These are phyloP conservation scores for Sideroxylon spinosum DNA, from an alignment of 179 eudicot species.

Conservation along the genomic window DNA sequence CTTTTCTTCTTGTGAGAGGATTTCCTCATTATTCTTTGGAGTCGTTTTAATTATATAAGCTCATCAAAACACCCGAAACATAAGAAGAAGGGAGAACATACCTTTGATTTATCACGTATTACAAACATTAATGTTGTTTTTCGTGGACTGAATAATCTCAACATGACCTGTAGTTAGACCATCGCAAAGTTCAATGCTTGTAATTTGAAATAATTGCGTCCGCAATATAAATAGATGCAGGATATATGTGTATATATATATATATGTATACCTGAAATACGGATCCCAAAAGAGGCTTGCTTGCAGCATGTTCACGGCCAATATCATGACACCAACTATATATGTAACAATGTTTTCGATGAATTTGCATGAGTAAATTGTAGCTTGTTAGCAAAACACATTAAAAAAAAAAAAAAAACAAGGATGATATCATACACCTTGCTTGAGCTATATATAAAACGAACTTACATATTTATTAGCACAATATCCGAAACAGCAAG, in stretches of 20 bases:
- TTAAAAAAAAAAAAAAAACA: no score
- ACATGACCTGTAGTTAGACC: slow-evolving; percentile 70
- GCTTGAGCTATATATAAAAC: slow-evolving; percentile 14
- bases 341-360: slow-evolving; percentile 16
- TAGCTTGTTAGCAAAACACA: background rate
- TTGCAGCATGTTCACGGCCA: slow-evolving; percentile 99
- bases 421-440: no score
- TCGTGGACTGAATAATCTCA: slow-evolving; percentile 99
- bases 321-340: slow-evolving; percentile 98
- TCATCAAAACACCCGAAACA: no score
- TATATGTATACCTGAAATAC: slow-evolving; percentile 72
- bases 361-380: slow-evolving; percentile 4
- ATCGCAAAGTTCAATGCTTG: slow-evolving; percentile 10
- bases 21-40: no score
- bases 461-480: slow-evolving; percentile 69
- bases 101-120: slow-evolving; percentile 96
- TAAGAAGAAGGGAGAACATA: slow-evolving; percentile 22
- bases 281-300: slow-evolving; percentile 91
- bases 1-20: no score
- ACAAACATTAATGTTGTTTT: slow-evolving; percentile 97
- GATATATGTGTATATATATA: background rate
- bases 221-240: background rate
- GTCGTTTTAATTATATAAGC: no score
- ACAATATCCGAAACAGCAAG: slow-evolving; percentile 84
- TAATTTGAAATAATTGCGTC: no score